A percentile compares a stretch with the other conserved stretches of the same genome.
Conservation (phyloP, 73 alveolate genomes). For the Blepharisma stoltei region DNA sequence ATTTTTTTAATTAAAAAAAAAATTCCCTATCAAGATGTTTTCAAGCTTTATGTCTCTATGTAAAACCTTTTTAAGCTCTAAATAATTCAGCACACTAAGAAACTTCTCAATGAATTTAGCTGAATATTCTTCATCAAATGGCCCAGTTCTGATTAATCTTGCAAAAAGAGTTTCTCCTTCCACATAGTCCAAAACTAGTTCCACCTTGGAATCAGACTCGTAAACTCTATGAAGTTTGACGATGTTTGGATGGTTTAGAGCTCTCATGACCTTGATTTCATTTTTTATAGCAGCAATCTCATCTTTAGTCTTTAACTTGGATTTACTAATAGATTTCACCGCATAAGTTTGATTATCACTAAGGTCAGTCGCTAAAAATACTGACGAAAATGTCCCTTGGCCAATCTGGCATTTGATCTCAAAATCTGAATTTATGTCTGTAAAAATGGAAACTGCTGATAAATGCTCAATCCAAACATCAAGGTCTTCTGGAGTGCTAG, state of each 20-base stretch:
- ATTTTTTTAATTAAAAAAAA: slow-evolving; percentile 5
- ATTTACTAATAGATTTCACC: slow-evolving; percentile 37
- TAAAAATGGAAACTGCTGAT: background rate
- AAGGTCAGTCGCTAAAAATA: slow-evolving; percentile 30
- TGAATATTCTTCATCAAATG: slow-evolving; percentile 50
- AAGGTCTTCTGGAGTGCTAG: background rate
- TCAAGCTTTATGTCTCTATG: slow-evolving; percentile 57
- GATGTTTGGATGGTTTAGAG: slow-evolving; percentile 35
- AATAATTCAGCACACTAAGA: slow-evolving; percentile 36
- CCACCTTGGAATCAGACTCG: slow-evolving; percentile 52
- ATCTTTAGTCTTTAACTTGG: slow-evolving; percentile 32
- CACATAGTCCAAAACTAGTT: slow-evolving; percentile 52
- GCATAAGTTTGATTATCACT: slow-evolving; percentile 35
- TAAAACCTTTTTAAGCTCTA: slow-evolving; percentile 30
- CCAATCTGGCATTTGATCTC: background rate
- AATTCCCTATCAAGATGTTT: slow-evolving; percentile 40
- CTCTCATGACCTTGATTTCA: slow-evolving; percentile 43
- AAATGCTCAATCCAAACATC: background rate
- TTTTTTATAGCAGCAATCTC: slow-evolving; percentile 34
- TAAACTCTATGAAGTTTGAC: slow-evolving; percentile 48
- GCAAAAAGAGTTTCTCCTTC: slow-evolving; percentile 60
- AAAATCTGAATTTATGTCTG: background rate
- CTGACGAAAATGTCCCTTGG: slow-evolving; percentile 25
- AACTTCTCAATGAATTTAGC: slow-evolving; percentile 35
- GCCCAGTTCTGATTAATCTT: slow-evolving; percentile 32